Percentiles rank a stretch among this genome's conserved stretches.
Conservation (phyloP, 768 basidiomycete genomes). For the Agaricus subrufescens region DNA sequence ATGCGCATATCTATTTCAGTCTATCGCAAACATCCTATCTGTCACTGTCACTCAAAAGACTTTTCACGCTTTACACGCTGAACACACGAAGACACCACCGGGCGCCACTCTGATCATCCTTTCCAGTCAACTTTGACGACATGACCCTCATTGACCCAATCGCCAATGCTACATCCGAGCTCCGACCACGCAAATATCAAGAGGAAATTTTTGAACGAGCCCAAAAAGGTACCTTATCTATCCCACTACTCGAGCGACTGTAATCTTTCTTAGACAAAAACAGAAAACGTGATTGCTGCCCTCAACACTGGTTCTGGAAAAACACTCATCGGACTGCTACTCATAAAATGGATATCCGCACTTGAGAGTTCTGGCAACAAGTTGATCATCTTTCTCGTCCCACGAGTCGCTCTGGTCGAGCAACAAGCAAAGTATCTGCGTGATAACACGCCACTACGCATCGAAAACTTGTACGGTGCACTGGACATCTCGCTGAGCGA, state of each 20-base stretch:
- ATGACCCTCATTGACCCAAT: constrained; percentile 1
- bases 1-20: too few species aligned
- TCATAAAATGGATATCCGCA: constrained; percentile 72
- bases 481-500: constrained; percentile 71
- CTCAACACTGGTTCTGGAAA: constrained; percentile 77
- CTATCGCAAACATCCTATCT: too few species aligned
- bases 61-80: background rate
- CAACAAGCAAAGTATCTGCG: constrained; percentile 72
- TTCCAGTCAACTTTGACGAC: background rate
- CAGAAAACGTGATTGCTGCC: constrained; percentile 67
- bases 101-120: background rate
- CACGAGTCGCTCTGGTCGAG: constrained; percentile 79
- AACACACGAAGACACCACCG: background rate
- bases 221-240: constrained; percentile 31
- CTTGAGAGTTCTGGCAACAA: constrained; percentile 48
- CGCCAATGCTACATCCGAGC: background rate
- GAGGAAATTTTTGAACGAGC: constrained; percentile 67
- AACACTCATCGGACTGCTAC: constrained; percentile 67
- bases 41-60: background rate
- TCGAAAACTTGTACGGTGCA: constrained; percentile 66
- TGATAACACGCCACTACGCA: constrained; percentile 59
- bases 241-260: background rate
- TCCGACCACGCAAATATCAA: constrained; percentile 52
- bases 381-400: constrained; percentile 76
- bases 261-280: background rate